A percentile compares a stretch with the other conserved stretches of the same genome.
These are phyloP conservation scores for Calonectria henricotiae DNA, from an alignment of 2,329 filamentous ascomycete species.

Conservation along the genomic window DNA sequence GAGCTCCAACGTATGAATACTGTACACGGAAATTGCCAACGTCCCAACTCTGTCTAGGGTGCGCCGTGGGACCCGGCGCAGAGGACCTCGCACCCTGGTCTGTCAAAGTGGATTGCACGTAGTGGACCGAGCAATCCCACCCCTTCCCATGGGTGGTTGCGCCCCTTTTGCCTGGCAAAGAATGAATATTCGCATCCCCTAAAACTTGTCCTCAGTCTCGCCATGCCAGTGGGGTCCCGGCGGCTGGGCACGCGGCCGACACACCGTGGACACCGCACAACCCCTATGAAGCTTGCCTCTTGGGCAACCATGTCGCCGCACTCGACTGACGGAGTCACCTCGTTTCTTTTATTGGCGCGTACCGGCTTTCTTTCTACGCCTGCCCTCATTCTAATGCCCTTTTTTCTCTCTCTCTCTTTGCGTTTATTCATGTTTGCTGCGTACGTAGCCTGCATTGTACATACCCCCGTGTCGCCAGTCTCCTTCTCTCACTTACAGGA, in stretches of 20 bases:
- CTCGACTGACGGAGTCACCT: background rate
- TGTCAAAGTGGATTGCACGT: conserved; percentile 28
- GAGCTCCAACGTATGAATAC: background rate
- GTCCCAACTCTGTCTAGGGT: conserved; percentile 25
- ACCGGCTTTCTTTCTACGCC: conserved; percentile 21
- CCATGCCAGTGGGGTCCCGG: conserved; percentile 28
- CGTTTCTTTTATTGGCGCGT: conserved; percentile 35
- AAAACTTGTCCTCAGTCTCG: conserved; percentile 11
- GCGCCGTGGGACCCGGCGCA: background rate
- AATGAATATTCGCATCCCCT: conserved; percentile 18
- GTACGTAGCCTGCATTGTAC: background rate
- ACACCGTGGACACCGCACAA: conserved; percentile 10
- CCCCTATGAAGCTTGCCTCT: conserved; percentile 29
- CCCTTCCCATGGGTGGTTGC: conserved; percentile 20
- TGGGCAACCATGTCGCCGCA: conserved; percentile 14
- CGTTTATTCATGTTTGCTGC: too few species aligned
- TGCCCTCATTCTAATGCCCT: background rate
- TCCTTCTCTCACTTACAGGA: conserved; percentile 13
- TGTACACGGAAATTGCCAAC: conserved; percentile 22
- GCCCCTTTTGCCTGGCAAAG: conserved; percentile 13
- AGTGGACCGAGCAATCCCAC: conserved; percentile 16
- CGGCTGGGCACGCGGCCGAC: conserved; percentile 34
- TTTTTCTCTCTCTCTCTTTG: background rate
- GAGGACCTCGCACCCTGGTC: conserved; percentile 24
- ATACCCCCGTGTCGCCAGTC: background rate